phyloP scores from a whole-genome alignment of 192 early-diverging fungal species.

The Coemansia sp. region DNA sequence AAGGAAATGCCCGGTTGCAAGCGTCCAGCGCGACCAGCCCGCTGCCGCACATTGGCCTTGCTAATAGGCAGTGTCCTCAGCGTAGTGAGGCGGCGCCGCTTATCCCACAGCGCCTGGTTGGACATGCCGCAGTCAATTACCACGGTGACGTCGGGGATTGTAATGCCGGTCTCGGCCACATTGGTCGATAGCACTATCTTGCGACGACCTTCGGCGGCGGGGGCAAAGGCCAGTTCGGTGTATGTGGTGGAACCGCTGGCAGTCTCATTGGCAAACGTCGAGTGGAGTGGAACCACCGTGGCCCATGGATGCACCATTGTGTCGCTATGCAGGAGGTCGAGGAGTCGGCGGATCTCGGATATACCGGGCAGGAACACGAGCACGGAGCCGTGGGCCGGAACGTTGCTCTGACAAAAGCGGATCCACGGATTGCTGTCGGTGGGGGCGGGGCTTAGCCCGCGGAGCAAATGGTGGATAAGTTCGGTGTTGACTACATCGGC shows the following conservation, averaged over 20 bases:
- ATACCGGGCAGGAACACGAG: conserved; percentile 73
- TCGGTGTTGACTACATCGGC: conserved; percentile 57
- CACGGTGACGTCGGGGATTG: conserved; percentile 66
- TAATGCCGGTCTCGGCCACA: conserved; percentile 67
- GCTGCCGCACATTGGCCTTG: conserved; percentile 58
- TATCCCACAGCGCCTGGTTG: conserved; percentile 62
- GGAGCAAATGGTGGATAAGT: conserved; percentile 58
- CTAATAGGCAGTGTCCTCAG: conserved; percentile 51
- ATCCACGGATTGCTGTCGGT: conserved; percentile 23
- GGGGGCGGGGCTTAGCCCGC: conserved; percentile 50
- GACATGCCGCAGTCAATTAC: conserved; percentile 69
- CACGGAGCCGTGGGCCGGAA: conserved; percentile 52
- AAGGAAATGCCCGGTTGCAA: conserved; percentile 57
- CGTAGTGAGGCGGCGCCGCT: conserved; percentile 55
- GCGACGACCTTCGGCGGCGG: conserved; percentile 54
- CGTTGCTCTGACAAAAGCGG: not conserved
- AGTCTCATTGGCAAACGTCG: conserved; percentile 43
- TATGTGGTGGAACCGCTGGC: conserved; percentile 10
- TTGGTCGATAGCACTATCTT: conserved; percentile 88
- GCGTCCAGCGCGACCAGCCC: conserved; percentile 62
- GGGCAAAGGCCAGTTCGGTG: conserved; percentile 51
- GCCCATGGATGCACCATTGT: not conserved
- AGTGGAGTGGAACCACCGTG: conserved; percentile 61
- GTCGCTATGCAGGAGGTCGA: conserved; percentile 52
- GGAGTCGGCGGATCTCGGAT: conserved; percentile 67